Evolutionary conservation across 805 yeast genomes (phyloP), one percentile per base, ranked within the genome.

Genomic region (Metschnikowia reukaufii): DNA sequence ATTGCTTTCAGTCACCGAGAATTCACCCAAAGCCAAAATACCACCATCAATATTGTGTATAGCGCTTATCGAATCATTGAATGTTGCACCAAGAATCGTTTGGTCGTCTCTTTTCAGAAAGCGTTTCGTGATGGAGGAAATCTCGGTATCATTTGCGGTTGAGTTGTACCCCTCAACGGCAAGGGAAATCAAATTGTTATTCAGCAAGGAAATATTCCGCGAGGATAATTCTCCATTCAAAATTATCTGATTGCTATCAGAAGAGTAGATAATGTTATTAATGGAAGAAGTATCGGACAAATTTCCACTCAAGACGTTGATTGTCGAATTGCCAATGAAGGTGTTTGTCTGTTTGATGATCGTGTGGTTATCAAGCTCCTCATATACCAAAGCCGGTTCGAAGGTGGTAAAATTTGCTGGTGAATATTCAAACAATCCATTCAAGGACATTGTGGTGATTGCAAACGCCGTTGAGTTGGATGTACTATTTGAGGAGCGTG

Each of bases 351-450:
- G 46, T 39, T 60, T 60, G 37, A 70, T 65, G 6, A 51, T 61
- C 2, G 61, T 60, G 6, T 59, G 51, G 20, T 56, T 54, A 16
- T 49, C 53, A 4, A 32, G 44, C 16, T 43, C 44, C 27, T 52
- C 52, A 13, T 57, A 57, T 3, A 71, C 71, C 39, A 57, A 55
- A 16, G 41, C 49, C 39, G 60, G 62, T 18, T 66, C 63, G 42
- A 72, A 72, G 30, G 58, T 41, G 53, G 8, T 68, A 62, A 86
- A 88, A 62, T 90, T 90, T 2, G 78, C 65, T 31, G 82, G 66
- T 1, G 88, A 82, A 64, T 84, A 94, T 66, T 92, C 97, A 60
- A 92, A 88, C 17, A 92, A 57, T 8, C 96, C 96, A 62, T 87
- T 86, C 42, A 91, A 62, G 2, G 72, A 59, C 29, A 82, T 56